Conservation (phyloP, 2,329 filamentous ascomycete species). For the Ceratocystis diversiconidia region DNA sequence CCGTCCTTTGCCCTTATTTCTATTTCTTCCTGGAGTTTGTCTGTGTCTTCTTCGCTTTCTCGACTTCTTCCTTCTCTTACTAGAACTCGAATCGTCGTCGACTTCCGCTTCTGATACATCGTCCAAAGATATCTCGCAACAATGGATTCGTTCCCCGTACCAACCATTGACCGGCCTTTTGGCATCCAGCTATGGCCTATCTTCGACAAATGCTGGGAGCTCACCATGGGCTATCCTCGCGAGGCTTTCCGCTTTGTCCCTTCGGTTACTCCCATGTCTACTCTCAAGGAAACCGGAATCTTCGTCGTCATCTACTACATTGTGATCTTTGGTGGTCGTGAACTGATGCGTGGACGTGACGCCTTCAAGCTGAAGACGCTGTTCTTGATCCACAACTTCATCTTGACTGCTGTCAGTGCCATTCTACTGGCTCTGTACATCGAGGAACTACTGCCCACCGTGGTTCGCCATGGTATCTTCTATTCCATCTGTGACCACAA, state of each 20-base stretch:
- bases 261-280: slow-evolving; percentile 79
- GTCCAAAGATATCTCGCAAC: not conserved
- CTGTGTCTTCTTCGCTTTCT: slow-evolving; percentile 2
- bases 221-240: slow-evolving; percentile 64
- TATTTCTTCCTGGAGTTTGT: slow-evolving; percentile 1
- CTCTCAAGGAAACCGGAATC: slow-evolving; percentile 64
- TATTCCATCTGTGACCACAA: slow-evolving; percentile 67
- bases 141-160: slow-evolving; percentile 29
- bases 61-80: not conserved
- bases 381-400: slow-evolving; percentile 95
- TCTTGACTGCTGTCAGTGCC: slow-evolving; percentile 74
- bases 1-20: slow-evolving; percentile 1
- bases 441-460: slow-evolving; percentile 77
- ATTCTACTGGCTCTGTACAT: slow-evolving; percentile 70
- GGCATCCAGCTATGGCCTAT: slow-evolving; percentile 85
- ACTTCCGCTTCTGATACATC: not conserved
- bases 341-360: slow-evolving; percentile 76
- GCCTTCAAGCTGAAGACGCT: slow-evolving; percentile 73
- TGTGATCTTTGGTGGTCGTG: slow-evolving; percentile 82
- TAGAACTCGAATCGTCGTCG: slow-evolving; percentile 4
- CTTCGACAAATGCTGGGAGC: slow-evolving; percentile 75
- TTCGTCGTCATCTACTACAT: slow-evolving; percentile 82
- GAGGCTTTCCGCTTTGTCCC: slow-evolving; percentile 74
- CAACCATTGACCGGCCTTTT: slow-evolving; percentile 82
- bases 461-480: slow-evolving; percentile 72